phyloP scores from a whole-genome alignment of 106 monocot species.

The Dendrobium chrysotoxum region DNA sequence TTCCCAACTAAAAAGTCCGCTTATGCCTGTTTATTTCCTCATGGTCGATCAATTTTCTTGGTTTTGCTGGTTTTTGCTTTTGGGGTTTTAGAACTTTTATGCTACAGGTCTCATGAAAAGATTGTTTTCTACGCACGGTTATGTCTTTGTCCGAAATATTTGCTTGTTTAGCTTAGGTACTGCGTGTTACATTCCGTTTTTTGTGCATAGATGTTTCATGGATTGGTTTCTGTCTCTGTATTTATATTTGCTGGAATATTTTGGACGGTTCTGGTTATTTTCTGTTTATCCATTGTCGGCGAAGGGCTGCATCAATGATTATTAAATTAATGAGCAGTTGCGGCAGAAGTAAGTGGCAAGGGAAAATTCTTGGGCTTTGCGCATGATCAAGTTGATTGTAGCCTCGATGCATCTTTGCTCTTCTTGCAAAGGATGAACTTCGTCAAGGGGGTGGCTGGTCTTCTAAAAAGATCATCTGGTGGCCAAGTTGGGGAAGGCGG shows the following conservation, averaged over 20 bases:
- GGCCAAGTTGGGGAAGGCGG: slow-evolving; percentile 41
- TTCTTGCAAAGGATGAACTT: slow-evolving; percentile 58
- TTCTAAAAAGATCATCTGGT: slow-evolving; percentile 68
- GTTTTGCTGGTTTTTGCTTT: background rate
- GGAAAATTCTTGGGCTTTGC: background rate
- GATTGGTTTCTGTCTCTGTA: too few relatives aligned
- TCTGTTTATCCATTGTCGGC: too few relatives aligned
- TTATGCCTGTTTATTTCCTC: background rate
- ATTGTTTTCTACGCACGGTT: background rate
- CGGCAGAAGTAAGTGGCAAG: background rate
- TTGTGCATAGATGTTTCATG: too few relatives aligned
- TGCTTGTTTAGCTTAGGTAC: background rate
- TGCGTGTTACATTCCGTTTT: too few relatives aligned
- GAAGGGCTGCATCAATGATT: background rate
- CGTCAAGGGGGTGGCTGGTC: slow-evolving; percentile 94
- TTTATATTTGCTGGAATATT: too few relatives aligned
- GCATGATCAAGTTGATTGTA: background rate
- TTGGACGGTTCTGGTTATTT: too few relatives aligned
- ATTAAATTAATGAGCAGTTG: background rate
- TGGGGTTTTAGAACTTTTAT: background rate
- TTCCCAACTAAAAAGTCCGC: background rate
- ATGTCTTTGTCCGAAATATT: background rate
- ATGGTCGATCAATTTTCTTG: background rate
- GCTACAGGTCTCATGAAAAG: background rate
- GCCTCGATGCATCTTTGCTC: background rate